A percentile compares a stretch with the other conserved stretches of the same genome.
These are phyloP conservation scores for Aegilops longissima DNA, from an alignment of 176 grass and related monocot species.

Conservation along the genomic window DNA sequence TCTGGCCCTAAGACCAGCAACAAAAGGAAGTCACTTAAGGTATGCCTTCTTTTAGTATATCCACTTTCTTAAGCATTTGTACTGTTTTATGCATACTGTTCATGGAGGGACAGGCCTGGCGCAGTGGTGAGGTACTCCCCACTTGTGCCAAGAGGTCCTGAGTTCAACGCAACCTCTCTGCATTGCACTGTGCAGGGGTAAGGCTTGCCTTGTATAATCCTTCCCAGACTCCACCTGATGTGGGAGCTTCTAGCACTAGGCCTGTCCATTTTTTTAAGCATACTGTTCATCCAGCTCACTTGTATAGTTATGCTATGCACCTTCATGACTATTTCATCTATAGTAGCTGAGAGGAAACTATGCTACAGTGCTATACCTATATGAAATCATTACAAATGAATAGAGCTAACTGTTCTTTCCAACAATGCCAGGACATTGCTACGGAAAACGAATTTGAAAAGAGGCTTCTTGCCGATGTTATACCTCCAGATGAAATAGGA, in stretches of 20 bases:
- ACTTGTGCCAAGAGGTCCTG: no score
- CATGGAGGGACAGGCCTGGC: no score
- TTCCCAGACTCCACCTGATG: no score
- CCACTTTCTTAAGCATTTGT: not conserved
- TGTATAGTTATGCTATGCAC: not conserved
- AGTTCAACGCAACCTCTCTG: no score
- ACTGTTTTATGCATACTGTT: not conserved
- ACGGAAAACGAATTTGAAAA: slow-evolving; percentile 99
- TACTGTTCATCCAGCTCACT: not conserved
- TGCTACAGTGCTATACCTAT: not conserved
- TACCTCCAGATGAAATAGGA: slow-evolving; percentile 88
- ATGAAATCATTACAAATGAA: slow-evolving; percentile 3
- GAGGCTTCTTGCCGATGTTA: slow-evolving; percentile 90
- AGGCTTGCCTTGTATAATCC: no score
- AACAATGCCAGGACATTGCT: slow-evolving; percentile 69
- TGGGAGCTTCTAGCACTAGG: no score
- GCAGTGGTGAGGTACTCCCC: no score
- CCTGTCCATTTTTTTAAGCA: not conserved
- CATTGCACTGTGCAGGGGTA: no score
- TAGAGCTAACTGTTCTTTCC: slow-evolving; percentile 33
- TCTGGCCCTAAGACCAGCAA: slow-evolving; percentile 57
- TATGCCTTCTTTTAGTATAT: slow-evolving; percentile 19
- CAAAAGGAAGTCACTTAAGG: slow-evolving; percentile 93
- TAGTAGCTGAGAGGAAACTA: not conserved
- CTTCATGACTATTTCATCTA: not conserved